These are phyloP conservation scores for Tremella mesenterica DNA, from an alignment of 768 basidiomycete genomes.

Conservation along the genomic window DNA sequence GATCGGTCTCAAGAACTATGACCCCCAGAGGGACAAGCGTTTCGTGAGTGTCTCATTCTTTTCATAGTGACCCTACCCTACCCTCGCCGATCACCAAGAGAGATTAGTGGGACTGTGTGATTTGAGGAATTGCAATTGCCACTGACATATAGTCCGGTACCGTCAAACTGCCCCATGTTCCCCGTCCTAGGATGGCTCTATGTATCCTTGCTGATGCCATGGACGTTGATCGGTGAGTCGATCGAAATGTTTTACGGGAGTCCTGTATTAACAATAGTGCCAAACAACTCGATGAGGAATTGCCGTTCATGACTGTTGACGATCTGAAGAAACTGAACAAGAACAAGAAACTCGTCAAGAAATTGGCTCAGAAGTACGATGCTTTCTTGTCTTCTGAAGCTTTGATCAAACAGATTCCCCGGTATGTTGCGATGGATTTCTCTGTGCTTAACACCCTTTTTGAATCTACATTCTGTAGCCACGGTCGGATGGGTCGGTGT, in stretches of 20 bases:
- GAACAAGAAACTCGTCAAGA: constrained; percentile 99
- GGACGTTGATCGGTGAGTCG: constrained; percentile 74
- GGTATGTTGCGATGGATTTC: constrained; percentile 9
- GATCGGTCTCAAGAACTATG: constrained; percentile 48
- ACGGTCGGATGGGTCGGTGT: too few relatives aligned
- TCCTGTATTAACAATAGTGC: constrained; percentile 13
- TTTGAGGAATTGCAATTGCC: neutral
- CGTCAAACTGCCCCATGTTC: constrained; percentile 81
- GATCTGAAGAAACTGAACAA: constrained; percentile 99
- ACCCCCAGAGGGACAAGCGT: constrained; percentile 99
- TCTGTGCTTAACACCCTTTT: neutral
- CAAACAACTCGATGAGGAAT: constrained; percentile 47
- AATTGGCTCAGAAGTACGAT: constrained; percentile 99
- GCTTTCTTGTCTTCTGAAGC: constrained; percentile 96
- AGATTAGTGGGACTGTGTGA: neutral
- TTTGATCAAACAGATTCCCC: constrained; percentile 98
- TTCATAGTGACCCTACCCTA: too few relatives aligned
- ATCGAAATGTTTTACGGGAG: too few relatives aligned
- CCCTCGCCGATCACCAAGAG: neutral
- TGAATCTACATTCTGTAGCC: neutral
- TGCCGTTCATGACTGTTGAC: constrained; percentile 89
- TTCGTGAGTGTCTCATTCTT: constrained; percentile 57
- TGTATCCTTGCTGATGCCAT: constrained; percentile 99
- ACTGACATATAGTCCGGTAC: constrained; percentile 24
- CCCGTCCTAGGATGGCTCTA: constrained; percentile 97